Base-by-base conservation (phyloP, 768 basidiomycete genomes). In the Daedalea quercina region DNA sequence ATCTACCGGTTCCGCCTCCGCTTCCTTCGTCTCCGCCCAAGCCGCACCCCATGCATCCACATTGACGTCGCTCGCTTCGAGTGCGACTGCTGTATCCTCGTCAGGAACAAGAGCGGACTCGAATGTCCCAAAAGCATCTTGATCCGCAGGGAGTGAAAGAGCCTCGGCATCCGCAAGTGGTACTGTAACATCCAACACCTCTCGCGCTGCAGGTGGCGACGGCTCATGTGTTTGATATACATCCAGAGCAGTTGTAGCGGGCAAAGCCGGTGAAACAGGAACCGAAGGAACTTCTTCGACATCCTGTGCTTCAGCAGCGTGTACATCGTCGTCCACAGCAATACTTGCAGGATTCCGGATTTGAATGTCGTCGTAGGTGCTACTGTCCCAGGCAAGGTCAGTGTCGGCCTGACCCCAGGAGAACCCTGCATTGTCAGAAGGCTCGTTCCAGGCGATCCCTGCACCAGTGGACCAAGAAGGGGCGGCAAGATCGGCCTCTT, bases 91-190 rank as follows among this genome's bases (percentile, higher is more conserved):
- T 23, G 70, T 71, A 60, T 44, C 34, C 58, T 63, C 24, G 57
- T 63, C 33, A 45, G 52, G 63, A n/a, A 69, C 65, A 7, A 69
- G 51, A 4, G 69, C 81, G 12, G 77, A 72, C 62, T 82, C 80
- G 55, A 86, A 86, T 2, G 78, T 75, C 17, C 82, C 79, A 60
- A 82, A 82, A 4, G 3, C 46, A 44, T 82, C 82, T n/a, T 74
- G 73, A 58, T 76, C 82, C 8, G 63, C 28, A 9, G 51, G 25
- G 2, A 46, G 45, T 6, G 52, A 33, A 1, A 45, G 42, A 20
- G 34, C 19, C 11, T 9, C 48, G 34, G 24, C 12, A 15, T 37
- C 48, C 19, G 48, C n/a, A 3, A 26, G 34, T 11, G 11, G 33
- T 23, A 40, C 19, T 3, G 48, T 3, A 23, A 20, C 3, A 3